Conservation (phyloP, 1,284 basidiomycete genomes). For the Fomitopsis schrenkii region DNA sequence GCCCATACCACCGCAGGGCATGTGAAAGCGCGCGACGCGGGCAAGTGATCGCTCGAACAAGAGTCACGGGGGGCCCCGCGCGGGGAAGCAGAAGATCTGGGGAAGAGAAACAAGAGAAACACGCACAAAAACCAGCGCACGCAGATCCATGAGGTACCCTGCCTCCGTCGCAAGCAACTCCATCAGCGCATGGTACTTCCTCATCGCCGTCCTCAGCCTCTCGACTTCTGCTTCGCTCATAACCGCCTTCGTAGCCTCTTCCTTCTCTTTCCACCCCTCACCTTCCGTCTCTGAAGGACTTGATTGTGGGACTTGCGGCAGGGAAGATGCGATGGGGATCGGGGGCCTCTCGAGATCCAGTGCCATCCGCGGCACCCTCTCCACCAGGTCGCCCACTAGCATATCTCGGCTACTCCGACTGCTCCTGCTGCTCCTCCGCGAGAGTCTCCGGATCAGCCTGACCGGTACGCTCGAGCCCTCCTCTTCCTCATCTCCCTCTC, state of each 20-base stretch:
- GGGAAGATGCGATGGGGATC: background rate
- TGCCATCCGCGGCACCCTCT: background rate
- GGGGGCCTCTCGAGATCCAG: background rate
- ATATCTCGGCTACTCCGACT: background rate
- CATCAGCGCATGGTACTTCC: conserved; percentile 62
- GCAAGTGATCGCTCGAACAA: background rate
- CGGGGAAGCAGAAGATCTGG: background rate
- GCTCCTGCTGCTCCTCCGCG: background rate
- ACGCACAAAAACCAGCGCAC: conserved; percentile 69
- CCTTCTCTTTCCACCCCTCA: conserved; percentile 8
- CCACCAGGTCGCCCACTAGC: background rate
- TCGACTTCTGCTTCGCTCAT: conserved; percentile 14
- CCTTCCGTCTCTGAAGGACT: background rate
- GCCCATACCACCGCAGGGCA: background rate
- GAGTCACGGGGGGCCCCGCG: background rate
- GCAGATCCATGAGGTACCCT: conserved; percentile 75
- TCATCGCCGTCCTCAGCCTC: conserved; percentile 8
- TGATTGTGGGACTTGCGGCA: background rate
- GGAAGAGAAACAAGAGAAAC: background rate
- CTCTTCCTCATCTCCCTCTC: conserved; percentile 12
- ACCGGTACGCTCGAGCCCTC: conserved; percentile 8
- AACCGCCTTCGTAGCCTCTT: conserved; percentile 7
- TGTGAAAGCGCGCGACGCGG: background rate
- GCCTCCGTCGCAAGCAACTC: conserved; percentile 85
- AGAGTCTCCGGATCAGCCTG: conserved; percentile 1